Evolutionary conservation across 306 rosid genomes (phyloP).

Genomic region (Corylus americana): DNA sequence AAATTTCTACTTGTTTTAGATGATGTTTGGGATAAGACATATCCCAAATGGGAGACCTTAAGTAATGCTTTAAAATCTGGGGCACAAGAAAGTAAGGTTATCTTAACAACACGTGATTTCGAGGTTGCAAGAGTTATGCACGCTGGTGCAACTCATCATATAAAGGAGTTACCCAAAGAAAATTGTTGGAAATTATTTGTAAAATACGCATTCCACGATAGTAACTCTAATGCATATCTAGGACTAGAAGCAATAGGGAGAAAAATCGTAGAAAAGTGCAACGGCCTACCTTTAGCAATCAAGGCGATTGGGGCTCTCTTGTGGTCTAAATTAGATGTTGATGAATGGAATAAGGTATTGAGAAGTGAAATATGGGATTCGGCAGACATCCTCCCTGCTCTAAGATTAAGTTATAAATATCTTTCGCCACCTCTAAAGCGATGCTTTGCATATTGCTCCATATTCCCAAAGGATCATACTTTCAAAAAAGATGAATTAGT

Average conservation of each 20-base stretch:
- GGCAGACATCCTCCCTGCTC: neutral
- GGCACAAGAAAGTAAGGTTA: constrained; percentile 16
- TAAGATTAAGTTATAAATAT: constrained; percentile 15
- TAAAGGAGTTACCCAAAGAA: neutral
- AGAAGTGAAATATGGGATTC: constrained; percentile 15
- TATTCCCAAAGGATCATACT: constrained; percentile 11
- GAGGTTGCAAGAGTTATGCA: neutral
- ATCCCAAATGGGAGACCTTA: constrained; percentile 1
- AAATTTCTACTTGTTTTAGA: neutral
- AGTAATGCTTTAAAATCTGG: constrained; percentile 8
- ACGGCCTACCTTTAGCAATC: constrained; percentile 25
- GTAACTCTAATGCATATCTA: neutral
- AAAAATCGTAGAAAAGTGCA: constrained; percentile 14
- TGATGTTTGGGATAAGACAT: constrained; percentile 21
- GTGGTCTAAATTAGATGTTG: neutral
- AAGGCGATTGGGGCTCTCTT: constrained; percentile 17
- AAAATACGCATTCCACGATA: constrained; percentile 9
- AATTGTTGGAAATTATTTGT: constrained; percentile 17
- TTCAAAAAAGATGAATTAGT: constrained; percentile 7
- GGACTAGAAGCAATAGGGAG: neutral
- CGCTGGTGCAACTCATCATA: neutral
- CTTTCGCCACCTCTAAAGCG: neutral
- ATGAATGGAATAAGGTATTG: constrained; percentile 2
- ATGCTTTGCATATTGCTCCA: constrained; percentile 21
- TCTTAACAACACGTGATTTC: constrained; percentile 3